These are phyloP conservation scores for Peronospora destructor DNA, from an alignment of 352 stramenopile species.

Conservation along the genomic window DNA sequence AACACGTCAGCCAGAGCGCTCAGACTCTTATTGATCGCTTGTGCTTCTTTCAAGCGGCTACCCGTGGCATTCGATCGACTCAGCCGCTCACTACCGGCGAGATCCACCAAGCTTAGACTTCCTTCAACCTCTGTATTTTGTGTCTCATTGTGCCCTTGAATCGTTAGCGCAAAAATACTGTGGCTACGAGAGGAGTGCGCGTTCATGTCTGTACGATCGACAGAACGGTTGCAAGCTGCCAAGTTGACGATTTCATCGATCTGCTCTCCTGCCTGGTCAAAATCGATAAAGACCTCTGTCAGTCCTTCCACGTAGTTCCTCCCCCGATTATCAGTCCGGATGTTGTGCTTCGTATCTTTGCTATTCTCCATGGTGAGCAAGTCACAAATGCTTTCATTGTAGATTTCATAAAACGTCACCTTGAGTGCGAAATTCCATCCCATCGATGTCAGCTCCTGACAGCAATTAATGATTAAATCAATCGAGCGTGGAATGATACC, in stretches of 20 bases:
- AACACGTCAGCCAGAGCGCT: slow-evolving; percentile 98
- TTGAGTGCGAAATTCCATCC: slow-evolving; percentile 95
- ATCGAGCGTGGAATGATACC: slow-evolving; percentile 97
- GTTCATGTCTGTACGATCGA: slow-evolving; percentile 98
- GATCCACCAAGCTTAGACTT: slow-evolving; percentile 89
- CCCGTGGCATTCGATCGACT: slow-evolving; percentile 89
- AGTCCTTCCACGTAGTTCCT: slow-evolving; percentile 87
- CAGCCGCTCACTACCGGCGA: slow-evolving; percentile 95
- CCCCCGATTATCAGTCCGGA: slow-evolving; percentile 73
- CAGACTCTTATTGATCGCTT: slow-evolving; percentile 99
- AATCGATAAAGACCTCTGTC: slow-evolving; percentile 70
- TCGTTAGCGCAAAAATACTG: slow-evolving; percentile 96
- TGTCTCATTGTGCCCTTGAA: slow-evolving; percentile 78
- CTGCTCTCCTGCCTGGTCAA: slow-evolving; percentile 76
- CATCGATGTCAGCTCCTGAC: slow-evolving; percentile 57
- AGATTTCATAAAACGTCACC: slow-evolving; percentile 99
- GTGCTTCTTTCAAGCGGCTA: slow-evolving; percentile 93
- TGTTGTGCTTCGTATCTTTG: slow-evolving; percentile 56
- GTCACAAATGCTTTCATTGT: slow-evolving; percentile 99
- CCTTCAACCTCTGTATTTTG: slow-evolving; percentile 89
- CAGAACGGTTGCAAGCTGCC: slow-evolving; percentile 91
- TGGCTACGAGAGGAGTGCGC: slow-evolving; percentile 95
- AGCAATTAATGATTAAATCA: slow-evolving; percentile 85
- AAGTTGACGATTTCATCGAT: slow-evolving; percentile 84
- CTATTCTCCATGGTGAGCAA: slow-evolving; percentile 77